A percentile compares a stretch with the other conserved stretches of the same genome.
These are phyloP conservation scores for Suillus plorans DNA, from an alignment of 768 basidiomycete species.

Conservation along the genomic window DNA sequence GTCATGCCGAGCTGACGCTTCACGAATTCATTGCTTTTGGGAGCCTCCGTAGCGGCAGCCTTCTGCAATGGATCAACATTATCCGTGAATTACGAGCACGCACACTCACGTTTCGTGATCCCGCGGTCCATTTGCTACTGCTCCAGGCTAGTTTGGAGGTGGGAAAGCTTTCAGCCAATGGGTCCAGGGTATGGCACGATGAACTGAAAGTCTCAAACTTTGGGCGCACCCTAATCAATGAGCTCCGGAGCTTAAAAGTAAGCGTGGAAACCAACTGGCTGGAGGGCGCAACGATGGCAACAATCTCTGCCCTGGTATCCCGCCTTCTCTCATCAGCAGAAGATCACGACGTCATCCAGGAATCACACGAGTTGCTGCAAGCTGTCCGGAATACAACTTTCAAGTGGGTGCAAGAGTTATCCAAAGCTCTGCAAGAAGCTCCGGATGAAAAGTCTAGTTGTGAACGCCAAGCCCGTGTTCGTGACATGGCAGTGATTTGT, in stretches of 20 bases:
- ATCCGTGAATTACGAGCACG: slow-evolving; percentile 37
- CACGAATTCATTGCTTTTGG: slow-evolving; percentile 45
- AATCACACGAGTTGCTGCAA: slow-evolving; percentile 26
- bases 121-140: slow-evolving; percentile 40
- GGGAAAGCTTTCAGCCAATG: slow-evolving; percentile 23
- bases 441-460: slow-evolving; percentile 3
- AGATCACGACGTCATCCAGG: slow-evolving; percentile 15
- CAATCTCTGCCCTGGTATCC: slow-evolving; percentile 26
- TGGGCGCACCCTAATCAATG: slow-evolving; percentile 29
- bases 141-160: slow-evolving; percentile 42
- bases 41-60: slow-evolving; percentile 39
- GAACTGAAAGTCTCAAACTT: slow-evolving; percentile 34
- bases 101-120: slow-evolving; percentile 32
- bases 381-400: slow-evolving; percentile 30
- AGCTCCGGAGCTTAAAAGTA: slow-evolving; percentile 30
- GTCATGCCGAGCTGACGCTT: slow-evolving; percentile 35
- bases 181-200: slow-evolving; percentile 35
- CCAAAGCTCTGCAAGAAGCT: slow-evolving; percentile 1
- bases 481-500: slow-evolving; percentile 22
- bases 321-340: slow-evolving; percentile 33
- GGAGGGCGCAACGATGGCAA: slow-evolving; percentile 26
- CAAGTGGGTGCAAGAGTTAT: slow-evolving; percentile 37
- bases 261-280: slow-evolving; percentile 40
- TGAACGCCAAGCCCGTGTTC: slow-evolving; percentile 12
- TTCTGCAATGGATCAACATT: slow-evolving; percentile 49